A percentile compares a stretch with the other conserved stretches of the same genome.
phyloP scores from a whole-genome alignment of 495 filamentous ascomycete genomes.

The Aeminium ludgeri region DNA sequence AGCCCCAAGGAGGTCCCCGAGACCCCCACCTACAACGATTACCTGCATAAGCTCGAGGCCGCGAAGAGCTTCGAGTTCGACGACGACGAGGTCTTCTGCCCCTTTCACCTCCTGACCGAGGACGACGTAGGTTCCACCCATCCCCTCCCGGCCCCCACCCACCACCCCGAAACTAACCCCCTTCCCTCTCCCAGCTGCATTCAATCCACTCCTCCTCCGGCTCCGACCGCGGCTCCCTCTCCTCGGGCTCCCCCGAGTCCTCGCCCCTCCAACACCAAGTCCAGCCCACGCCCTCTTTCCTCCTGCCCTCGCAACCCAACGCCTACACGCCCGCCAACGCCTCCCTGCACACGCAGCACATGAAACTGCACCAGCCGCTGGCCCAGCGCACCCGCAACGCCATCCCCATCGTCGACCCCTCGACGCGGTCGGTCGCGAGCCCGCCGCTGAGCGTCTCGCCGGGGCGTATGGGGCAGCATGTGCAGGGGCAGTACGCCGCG shows the following conservation, averaged over 20 bases:
- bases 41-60: constrained; percentile 74
- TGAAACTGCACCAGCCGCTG: constrained; percentile 74
- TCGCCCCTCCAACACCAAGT: constrained; percentile 71
- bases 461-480: constrained; percentile 48
- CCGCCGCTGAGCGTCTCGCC: constrained; percentile 84
- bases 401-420: constrained; percentile 96
- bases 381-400: constrained; percentile 82
- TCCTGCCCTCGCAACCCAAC: constrained; percentile 48
- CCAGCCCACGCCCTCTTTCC: constrained; percentile 62
- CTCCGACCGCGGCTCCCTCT: constrained; percentile 89
- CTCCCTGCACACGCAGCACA: constrained; percentile 35
- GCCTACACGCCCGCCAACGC: constrained; percentile 44
- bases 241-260: constrained; percentile 84
- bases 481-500: constrained; percentile 54
- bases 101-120: constrained; percentile 71
- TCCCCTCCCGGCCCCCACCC: too few relatives aligned
- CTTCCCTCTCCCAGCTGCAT: constrained; percentile 57
- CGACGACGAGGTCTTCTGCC: constrained; percentile 94
- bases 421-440: constrained; percentile 76
- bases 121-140: constrained; percentile 65
- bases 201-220: constrained; percentile 62
- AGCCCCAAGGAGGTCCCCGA: constrained; percentile 84
- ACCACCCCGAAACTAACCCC: too few relatives aligned
- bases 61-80: constrained; percentile 91
- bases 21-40: constrained; percentile 51